phyloP scores from a whole-genome alignment of 1,284 basidiomycete species.

The Albatrellus sp. region DNA sequence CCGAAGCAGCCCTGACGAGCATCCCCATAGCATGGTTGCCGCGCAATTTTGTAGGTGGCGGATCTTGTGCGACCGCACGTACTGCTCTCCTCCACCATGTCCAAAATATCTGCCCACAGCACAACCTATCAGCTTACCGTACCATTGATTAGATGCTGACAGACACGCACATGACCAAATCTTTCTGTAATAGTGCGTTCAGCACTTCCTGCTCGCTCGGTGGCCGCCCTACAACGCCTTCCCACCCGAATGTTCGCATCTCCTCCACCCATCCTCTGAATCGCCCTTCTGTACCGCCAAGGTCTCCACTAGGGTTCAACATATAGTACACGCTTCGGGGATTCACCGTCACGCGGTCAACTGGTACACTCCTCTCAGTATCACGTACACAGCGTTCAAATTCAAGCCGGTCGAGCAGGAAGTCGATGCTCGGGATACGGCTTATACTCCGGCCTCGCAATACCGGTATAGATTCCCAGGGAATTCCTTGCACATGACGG shows the following conservation, averaged over 20 bases:
- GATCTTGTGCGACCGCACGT: constrained; percentile 78
- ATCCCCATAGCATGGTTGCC: constrained; percentile 96
- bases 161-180: constrained; percentile 75
- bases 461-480: constrained; percentile 93
- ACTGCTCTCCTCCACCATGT: constrained; percentile 93
- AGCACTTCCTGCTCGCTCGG: constrained; percentile 78
- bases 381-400: constrained; percentile 34
- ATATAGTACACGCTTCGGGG: constrained; percentile 70
- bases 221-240: constrained; percentile 63
- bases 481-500: constrained; percentile 80
- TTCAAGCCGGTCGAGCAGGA: constrained; percentile 73
- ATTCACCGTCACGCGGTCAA: constrained; percentile 47
- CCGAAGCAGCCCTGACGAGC: constrained; percentile 81
- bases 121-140: background rate
- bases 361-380: constrained; percentile 5
- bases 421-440: constrained; percentile 82
- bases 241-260: constrained; percentile 70
- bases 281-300: constrained; percentile 71
- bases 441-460: constrained; percentile 79
- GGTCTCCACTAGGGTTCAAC: constrained; percentile 88
- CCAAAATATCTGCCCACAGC: constrained; percentile 73
- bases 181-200: constrained; percentile 55
- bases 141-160: background rate
- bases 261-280: constrained; percentile 70
- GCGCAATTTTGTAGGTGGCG: constrained; percentile 76